Evolutionary conservation across 345 rosid species (phyloP), one percentile per base, ranked within the genome.

Genomic region (Eutrema heterophyllum): DNA sequence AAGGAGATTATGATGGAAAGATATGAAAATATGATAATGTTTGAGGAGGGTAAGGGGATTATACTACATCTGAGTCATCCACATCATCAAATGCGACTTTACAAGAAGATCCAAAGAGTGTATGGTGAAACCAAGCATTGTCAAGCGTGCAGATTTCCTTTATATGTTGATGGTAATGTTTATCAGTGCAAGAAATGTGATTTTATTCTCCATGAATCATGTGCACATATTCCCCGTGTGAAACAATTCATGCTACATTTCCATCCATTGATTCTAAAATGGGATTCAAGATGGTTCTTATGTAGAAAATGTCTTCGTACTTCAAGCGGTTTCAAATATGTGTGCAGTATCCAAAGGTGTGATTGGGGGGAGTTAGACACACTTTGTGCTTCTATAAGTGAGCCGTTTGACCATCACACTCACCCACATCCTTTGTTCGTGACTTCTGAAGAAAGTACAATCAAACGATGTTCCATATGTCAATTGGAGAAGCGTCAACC

Each of bases 141-240:
- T 56, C 44, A 56, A 56, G n/a, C 43, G 3, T 69, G 73, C 64
- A 56, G 1, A 13, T 33, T 12, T 56, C 45, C 45, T 56, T 32
- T 15, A 5, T 2, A 7, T 12, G 44, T 40, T 43, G 55, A 69
- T 13, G 18, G 26, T 21, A 14, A 56, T 30, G 55, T n/a, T 2
- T 69, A 69, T 21, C 33, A 7, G 13, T 69, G 73, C 35, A 13
- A 32, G 36, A 54, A 44, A 9, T 69, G 64, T 44, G 64, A 44
- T 56, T 68, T 68, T 40, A 54, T 41, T 41, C 32, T 68, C 3
- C 63, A 54, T 54, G 40, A 68, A 44, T 40, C 45, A 18, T 56
- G 73, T 69, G 65, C 73, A 44, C 24, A 56, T 33, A 7, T 32
- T 30, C 45, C 65, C 8, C 9, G 45, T 32, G 26, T 44, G 12